Conservation (phyloP, 1,284 basidiomycete species). For the Ustilago cynodontis region DNA sequence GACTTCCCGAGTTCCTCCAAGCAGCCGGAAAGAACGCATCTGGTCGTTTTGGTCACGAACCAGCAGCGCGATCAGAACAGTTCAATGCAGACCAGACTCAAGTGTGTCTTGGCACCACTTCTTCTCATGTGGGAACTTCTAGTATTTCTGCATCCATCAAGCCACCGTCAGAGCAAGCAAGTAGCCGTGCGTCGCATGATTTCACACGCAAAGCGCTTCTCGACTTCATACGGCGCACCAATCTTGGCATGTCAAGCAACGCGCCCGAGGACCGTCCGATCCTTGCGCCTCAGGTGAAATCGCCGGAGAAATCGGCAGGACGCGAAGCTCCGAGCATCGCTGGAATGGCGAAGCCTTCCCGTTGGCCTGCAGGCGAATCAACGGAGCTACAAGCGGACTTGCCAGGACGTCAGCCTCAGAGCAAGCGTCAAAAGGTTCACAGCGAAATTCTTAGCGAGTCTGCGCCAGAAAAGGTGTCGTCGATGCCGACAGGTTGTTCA, state of each 20-base stretch:
- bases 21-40: not conserved
- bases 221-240: constrained; percentile 37
- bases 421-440: constrained; percentile 16
- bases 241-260: constrained; percentile 14
- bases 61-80: not conserved
- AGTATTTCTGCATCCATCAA: not conserved
- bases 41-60: not conserved
- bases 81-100: not conserved
- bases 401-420: constrained; percentile 23
- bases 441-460: not conserved
- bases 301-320: not conserved
- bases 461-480: not conserved
- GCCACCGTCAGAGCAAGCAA: not conserved
- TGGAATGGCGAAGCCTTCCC: not conserved
- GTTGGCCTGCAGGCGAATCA: constrained; percentile 4
- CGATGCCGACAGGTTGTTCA: not conserved
- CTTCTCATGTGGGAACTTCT: not conserved
- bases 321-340: not conserved
- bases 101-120: not conserved
- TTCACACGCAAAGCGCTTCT: constrained; percentile 37
- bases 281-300: not conserved
- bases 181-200: constrained; percentile 9
- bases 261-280: not conserved
- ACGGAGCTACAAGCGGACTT: constrained; percentile 22
- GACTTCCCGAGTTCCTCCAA: not conserved